phyloP scores from a whole-genome alignment of 495 filamentous ascomycete genomes.

The Hypoxylon lenormandii region DNA sequence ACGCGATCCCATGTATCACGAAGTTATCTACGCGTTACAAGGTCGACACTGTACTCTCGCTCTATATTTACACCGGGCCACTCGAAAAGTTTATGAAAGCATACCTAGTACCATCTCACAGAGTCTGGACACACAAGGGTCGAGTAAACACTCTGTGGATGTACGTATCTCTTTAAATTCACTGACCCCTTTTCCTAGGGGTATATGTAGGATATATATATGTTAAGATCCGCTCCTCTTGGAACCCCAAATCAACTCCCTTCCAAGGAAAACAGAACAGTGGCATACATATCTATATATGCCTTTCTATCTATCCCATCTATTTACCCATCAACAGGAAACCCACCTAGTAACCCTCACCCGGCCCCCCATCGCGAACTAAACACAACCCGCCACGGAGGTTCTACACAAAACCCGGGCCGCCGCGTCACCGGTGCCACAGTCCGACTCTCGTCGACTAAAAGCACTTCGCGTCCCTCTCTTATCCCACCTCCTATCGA shows the following conservation, averaged over 20 bases:
- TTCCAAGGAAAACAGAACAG: too few species aligned
- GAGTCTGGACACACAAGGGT: neutral
- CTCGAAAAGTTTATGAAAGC: constrained; percentile 1
- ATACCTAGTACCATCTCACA: neutral
- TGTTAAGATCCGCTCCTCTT: too few species aligned
- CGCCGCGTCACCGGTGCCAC: constrained; percentile 26
- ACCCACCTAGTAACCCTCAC: neutral
- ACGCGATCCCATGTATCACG: constrained; percentile 13
- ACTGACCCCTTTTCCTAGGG: too few species aligned
- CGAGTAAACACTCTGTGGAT: neutral
- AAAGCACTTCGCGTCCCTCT: too few species aligned
- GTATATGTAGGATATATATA: too few species aligned
- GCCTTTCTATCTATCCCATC: too few species aligned
- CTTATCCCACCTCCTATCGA: constrained; percentile 2
- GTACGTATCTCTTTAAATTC: too few species aligned
- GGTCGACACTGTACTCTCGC: constrained; percentile 2
- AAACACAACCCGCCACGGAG: constrained; percentile 1
- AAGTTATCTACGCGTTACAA: constrained; percentile 3
- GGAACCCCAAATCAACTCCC: too few species aligned
- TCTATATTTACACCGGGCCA: neutral
- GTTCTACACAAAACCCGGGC: constrained; percentile 28
- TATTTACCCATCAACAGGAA: too few species aligned
- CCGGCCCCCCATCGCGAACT: neutral
- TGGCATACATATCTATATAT: too few species aligned
- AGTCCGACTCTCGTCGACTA: neutral